Evolutionary conservation across 208 protist species (phyloP), one percentile per base, ranked within the genome.

Genomic region (Acanthamoeba royreba): DNA sequence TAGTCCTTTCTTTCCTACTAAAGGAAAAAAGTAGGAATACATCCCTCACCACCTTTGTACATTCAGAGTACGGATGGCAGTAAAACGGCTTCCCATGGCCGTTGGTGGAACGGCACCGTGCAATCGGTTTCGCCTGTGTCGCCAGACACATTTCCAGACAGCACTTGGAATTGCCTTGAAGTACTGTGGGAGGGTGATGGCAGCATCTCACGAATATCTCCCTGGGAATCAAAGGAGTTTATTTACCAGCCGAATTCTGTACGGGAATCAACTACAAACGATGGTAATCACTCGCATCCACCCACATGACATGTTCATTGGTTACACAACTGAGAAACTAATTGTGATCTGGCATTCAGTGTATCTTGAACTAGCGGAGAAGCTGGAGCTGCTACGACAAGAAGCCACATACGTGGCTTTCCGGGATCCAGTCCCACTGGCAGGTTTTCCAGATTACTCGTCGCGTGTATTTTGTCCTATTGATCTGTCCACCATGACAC

Each of bases 151-250:
- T 88, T 88, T 58, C 83, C 83, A n/a, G 87, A 92, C 33, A 81
- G 45, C 43, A 53, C 72, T 15, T 92, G 87, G 87, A 40, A 92
- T 28, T 79, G 87, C 38, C 17, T 92, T 2, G 58, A 92, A 35
- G 87, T 92, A 42, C 25, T 22, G 17, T 92, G 87, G 87, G 87
- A 7, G 35, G 86, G 45, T 2, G 13, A 91, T 28, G 86, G 45
- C 7, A 42, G 35, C 15, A 46, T 92, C n/a, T 38, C 87, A 19
- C 42, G 58, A 15, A 61, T 92, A 9, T 63, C 31, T 13, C 87
- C 87, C 13, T 92, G 87, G 87, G 87, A 92, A 35, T 47, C 47
- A 40, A 40, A 42, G 47, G 87, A 92, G 87, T 92, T 38, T 38
- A 55, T 43, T 46, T 45, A 11, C 5, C 40, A 25, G 45, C 25